Conservation (phyloP, 2,329 filamentous ascomycete genomes). For the Sporothrix luriei region DNA sequence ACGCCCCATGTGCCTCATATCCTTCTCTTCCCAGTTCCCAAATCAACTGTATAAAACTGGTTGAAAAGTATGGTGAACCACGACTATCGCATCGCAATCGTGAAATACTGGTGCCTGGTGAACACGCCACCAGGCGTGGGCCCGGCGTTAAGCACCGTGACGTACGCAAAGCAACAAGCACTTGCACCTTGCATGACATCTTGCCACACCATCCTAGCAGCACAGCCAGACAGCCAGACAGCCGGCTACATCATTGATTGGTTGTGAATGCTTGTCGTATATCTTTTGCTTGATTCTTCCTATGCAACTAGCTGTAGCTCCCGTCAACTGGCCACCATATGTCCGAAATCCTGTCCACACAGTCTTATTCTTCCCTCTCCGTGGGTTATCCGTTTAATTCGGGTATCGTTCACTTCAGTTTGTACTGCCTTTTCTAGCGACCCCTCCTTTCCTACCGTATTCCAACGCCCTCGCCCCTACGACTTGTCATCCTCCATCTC, state of each 20-base stretch:
- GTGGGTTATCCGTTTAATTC: background rate
- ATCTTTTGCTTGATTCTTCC: background rate
- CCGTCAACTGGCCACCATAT: background rate
- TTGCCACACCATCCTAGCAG: background rate
- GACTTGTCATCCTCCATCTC: conserved; percentile 35
- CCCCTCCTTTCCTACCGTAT: background rate
- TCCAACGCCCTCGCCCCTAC: background rate
- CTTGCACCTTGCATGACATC: background rate
- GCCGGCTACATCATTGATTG: conserved; percentile 14
- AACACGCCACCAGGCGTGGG: background rate
- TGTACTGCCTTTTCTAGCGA: background rate
- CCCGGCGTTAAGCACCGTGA: conserved; percentile 21
- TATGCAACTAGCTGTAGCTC: background rate
- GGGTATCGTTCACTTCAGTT: conserved; percentile 2
- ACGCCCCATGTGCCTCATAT: background rate
- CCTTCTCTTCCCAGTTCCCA: conserved; percentile 31
- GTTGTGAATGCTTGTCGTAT: background rate
- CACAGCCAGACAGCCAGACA: background rate
- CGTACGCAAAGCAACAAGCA: conserved; percentile 10
- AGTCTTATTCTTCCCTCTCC: background rate
- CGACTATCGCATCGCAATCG: background rate
- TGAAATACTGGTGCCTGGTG: conserved; percentile 31
- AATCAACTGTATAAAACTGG: background rate
- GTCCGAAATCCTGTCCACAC: background rate
- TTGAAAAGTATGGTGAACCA: too few species aligned